Conservation (phyloP, 1,284 basidiomycete species). For the Cryptococcus sp. region DNA sequence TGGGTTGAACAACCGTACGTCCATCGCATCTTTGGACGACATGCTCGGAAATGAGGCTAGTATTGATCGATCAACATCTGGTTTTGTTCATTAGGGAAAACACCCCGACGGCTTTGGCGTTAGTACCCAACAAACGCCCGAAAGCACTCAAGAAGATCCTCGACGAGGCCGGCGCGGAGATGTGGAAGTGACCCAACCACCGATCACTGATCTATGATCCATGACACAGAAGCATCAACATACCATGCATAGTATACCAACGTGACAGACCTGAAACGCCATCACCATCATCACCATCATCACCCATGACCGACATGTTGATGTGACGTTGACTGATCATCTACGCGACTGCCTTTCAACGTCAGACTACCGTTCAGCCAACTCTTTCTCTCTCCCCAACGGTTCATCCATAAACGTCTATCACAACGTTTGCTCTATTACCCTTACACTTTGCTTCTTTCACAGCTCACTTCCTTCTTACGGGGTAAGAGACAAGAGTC, state of each 20-base stretch:
- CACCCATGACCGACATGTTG: too few species aligned
- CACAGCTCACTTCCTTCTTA: background rate
- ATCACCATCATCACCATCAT: too few species aligned
- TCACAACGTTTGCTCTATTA: background rate
- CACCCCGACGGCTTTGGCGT: slow-evolving; percentile 55
- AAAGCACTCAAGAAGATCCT: slow-evolving; percentile 54
- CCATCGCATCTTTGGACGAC: background rate
- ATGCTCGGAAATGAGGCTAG: too few species aligned
- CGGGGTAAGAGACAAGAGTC: too few species aligned
- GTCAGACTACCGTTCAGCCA: too few species aligned
- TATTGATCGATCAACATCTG: background rate
- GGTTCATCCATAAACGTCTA: too few species aligned
- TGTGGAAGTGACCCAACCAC: slow-evolving; percentile 40
- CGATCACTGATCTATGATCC: too few species aligned
- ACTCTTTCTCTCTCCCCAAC: too few species aligned
- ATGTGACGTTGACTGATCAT: too few species aligned
- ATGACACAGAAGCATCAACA: background rate
- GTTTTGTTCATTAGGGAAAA: slow-evolving; percentile 46
- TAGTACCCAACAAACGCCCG: slow-evolving; percentile 57
- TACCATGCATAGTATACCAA: background rate
- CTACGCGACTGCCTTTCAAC: too few species aligned
- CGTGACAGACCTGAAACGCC: too few species aligned
- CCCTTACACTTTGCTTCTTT: background rate
- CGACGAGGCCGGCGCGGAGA: slow-evolving; percentile 44
- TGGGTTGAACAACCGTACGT: slow-evolving; percentile 58